Conservation (phyloP, 768 basidiomycete genomes). For the button mushroom (Agaricus bisporus) region DNA sequence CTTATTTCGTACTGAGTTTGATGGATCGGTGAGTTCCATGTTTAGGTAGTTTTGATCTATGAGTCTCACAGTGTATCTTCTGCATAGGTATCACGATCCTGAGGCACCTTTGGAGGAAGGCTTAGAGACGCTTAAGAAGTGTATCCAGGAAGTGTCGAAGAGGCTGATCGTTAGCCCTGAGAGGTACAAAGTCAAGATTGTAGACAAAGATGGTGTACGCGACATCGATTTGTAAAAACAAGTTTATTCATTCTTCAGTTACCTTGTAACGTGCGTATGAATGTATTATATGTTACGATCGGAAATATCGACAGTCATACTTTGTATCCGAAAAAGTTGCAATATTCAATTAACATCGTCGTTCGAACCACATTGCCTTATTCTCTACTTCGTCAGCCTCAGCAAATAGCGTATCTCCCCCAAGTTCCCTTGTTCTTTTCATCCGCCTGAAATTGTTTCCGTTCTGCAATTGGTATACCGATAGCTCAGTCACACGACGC, state of each 20-base stretch:
- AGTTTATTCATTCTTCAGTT: neutral
- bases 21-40: slow-evolving; percentile 68
- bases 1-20: slow-evolving; percentile 88
- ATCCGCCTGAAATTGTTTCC: too few species aligned
- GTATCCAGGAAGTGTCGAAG: slow-evolving; percentile 84
- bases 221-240: slow-evolving; percentile 60
- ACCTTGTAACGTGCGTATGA: too few species aligned
- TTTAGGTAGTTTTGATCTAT: neutral
- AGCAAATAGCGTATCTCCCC: too few species aligned
- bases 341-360: too few species aligned
- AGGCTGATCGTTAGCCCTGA: slow-evolving; percentile 75
- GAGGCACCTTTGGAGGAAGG: slow-evolving; percentile 83
- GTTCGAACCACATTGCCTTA: too few species aligned
- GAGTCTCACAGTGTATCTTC: neutral
- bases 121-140: slow-evolving; percentile 74
- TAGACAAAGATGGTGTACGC: slow-evolving; percentile 87
- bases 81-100: slow-evolving; percentile 80
- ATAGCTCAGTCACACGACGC: too few species aligned
- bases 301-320: too few species aligned
- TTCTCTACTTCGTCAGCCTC: too few species aligned
- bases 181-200: slow-evolving; percentile 83
- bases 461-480: too few species aligned
- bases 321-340: too few species aligned
- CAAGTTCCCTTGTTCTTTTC: too few species aligned
- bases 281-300: too few species aligned